Evolutionary conservation across 257 asterid genomes (phyloP), one percentile per base, ranked within the genome.

Genomic region (Datura wrightii): DNA sequence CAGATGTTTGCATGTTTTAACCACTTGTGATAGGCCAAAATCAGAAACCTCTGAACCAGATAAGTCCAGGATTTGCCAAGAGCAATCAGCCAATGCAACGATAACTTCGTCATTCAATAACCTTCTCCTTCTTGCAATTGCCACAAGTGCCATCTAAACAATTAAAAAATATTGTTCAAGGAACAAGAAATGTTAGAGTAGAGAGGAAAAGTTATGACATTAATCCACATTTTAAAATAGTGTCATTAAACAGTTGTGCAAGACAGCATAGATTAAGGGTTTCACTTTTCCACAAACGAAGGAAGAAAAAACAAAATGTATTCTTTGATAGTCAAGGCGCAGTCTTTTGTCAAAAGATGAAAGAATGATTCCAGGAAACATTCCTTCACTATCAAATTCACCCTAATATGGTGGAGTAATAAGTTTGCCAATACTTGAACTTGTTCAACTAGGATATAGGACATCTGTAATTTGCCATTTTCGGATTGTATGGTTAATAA

Each of bases 81-180:
- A 93, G 86, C 90, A 89, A 86, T 96, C 99, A 34, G 92, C 95
- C 86, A 94, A 91, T 19, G 97, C 91, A 87, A 92, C 72, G 58
- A 94, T 71, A 63, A 95, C 84, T 46, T 88, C 91, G 86, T 96
- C 98, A 89, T 85, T 90, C 89, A 96, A 88, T 66, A 96, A 79
- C 91, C 90, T 94, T 83, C 95, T 91, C 88, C 99, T 90, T 70
- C 95, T 94, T n/a, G 97, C 98, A 88, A 96, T 91, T 82, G 99
- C 98, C 66, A 91, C 86, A 85, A 96, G 84, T 67, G 89, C 90
- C 94, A 94, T 89, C 98, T 96, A 91, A 39, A 56, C 66, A 54
- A 4, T n/a, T 9, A 15, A 41, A 72, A 65, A 10, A 37, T n/a
- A 78, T 24, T 78, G 63, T 78, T 76, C 56, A 56, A 52, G 31